A percentile compares a stretch with the other conserved stretches of the same genome.
Evolutionary conservation across 2,329 filamentous ascomycete genomes (phyloP).

Genomic region (Sporothrix pseudoabietina): DNA sequence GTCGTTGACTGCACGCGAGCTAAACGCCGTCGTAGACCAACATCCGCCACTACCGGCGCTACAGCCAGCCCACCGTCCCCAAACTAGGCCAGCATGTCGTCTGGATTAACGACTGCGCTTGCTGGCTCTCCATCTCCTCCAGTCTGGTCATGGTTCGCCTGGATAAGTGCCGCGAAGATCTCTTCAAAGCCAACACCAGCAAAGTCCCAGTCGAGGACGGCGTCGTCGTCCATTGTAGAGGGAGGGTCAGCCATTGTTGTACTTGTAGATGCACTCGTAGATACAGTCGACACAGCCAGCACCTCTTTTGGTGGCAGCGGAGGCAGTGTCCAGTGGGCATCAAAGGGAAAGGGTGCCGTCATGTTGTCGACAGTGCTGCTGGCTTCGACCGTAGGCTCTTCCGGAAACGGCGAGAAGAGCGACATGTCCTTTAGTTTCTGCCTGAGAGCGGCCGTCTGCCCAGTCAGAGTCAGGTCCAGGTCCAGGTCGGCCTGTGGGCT

Average conservation of each 20-base stretch:
- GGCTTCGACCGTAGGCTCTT: background rate
- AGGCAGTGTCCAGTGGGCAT: background rate
- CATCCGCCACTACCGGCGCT: background rate
- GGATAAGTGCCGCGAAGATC: conserved; percentile 24
- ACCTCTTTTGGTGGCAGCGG: background rate
- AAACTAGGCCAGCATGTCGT: conserved; percentile 9
- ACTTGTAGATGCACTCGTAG: background rate
- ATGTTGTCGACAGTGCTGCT: background rate
- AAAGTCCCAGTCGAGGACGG: conserved; percentile 23
- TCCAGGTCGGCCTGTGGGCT: background rate
- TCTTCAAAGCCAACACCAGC: conserved; percentile 25
- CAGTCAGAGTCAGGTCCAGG: background rate
- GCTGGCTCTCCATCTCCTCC: background rate
- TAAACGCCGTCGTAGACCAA: conserved; percentile 8
- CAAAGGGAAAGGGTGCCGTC: conserved; percentile 3
- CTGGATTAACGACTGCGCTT: background rate
- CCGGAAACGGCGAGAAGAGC: background rate
- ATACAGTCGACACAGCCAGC: background rate
- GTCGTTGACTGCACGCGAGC: background rate
- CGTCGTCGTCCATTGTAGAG: background rate
- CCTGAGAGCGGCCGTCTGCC: background rate
- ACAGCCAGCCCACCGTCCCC: background rate
- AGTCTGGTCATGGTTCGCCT: conserved; percentile 1
- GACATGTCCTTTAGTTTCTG: conserved; percentile 15
- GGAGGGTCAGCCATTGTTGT: background rate